These are phyloP conservation scores for Talaromyces sp. DNA, from an alignment of 2,329 filamentous ascomycete genomes.

Conservation along the genomic window DNA sequence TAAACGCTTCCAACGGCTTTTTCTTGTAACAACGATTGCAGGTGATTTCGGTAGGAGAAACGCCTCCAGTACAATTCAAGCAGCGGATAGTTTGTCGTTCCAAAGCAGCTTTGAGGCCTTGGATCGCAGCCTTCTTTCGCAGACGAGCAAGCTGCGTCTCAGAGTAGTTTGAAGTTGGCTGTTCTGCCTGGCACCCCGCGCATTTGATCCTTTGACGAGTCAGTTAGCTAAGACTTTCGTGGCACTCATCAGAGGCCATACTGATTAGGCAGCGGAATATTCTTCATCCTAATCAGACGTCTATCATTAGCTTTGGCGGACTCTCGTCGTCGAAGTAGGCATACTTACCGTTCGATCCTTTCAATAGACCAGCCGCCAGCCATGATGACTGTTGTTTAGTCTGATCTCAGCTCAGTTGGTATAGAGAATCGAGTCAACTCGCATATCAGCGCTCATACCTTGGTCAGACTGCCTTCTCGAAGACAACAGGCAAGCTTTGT, in stretches of 20 bases:
- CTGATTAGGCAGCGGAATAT: neutral
- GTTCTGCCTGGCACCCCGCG: conserved; percentile 41
- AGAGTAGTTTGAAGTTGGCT: conserved; percentile 38
- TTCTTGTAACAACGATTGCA: conserved; percentile 45
- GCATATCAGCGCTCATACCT: neutral
- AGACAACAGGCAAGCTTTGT: neutral
- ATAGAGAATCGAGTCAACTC: too few relatives aligned
- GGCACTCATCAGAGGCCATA: neutral
- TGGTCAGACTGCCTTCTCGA: neutral
- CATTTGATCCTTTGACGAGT: conserved; percentile 42
- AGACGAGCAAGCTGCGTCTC: conserved; percentile 43
- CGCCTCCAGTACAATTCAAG: conserved; percentile 38
- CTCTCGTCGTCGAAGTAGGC: neutral
- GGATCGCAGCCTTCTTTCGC: conserved; percentile 21
- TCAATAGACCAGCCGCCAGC: conserved; percentile 7
- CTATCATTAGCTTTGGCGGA: neutral
- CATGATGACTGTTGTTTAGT: neutral
- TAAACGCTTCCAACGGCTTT: conserved; percentile 47
- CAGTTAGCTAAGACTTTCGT: neutral
- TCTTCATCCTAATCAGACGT: neutral
- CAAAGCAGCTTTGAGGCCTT: conserved; percentile 16
- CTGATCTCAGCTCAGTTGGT: neutral
- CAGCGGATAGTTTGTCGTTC: conserved; percentile 35
- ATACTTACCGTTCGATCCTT: neutral
- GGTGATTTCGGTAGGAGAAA: conserved; percentile 42